Conservation (phyloP, 805 yeast genomes). For the Metschnikowia orientalis region DNA sequence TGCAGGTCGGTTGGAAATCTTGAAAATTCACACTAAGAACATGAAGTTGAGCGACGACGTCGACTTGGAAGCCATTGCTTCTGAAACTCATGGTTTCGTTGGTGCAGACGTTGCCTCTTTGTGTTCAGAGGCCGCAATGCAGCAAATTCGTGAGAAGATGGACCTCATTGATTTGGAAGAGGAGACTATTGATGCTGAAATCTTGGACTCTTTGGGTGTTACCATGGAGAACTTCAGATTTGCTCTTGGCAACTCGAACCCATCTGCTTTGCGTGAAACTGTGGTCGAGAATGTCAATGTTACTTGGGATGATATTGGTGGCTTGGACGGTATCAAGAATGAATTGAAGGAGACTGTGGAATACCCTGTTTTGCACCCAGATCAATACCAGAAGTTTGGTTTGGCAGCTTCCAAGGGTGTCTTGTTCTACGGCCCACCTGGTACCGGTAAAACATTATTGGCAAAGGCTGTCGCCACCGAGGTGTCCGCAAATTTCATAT, state of each 20-base stretch:
- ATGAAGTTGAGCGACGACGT: constrained; percentile 96
- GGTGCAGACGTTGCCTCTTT: constrained; percentile 98
- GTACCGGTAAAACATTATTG: constrained; percentile 98
- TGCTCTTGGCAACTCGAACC: constrained; percentile 96
- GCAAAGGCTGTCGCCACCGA: constrained; percentile 99
- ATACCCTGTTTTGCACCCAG: constrained; percentile 98
- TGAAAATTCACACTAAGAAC: constrained; percentile 96
- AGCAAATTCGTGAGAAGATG: constrained; percentile 99
- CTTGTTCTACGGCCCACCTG: constrained; percentile 98
- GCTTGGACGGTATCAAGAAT: constrained; percentile 90
- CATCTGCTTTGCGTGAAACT: constrained; percentile 98
- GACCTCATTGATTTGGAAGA: constrained; percentile 93
- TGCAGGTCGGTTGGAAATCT: constrained; percentile 93
- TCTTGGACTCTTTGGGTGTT: constrained; percentile 92
- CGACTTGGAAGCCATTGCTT: constrained; percentile 90
- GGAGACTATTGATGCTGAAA: constrained; percentile 96
- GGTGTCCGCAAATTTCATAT: constrained; percentile 95
- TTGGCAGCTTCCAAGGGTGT: constrained; percentile 98
- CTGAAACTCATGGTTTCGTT: constrained; percentile 98
- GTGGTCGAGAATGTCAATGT: constrained; percentile 98
- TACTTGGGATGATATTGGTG: constrained; percentile 99
- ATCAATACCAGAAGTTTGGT: constrained; percentile 97
- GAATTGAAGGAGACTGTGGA: constrained; percentile 99
- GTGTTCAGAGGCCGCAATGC: constrained; percentile 99
- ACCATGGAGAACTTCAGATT: constrained; percentile 99